A percentile compares a stretch with the other conserved stretches of the same genome.
Evolutionary conservation across 345 rosid species (phyloP).

Genomic region (Geranium rotundifolium): DNA sequence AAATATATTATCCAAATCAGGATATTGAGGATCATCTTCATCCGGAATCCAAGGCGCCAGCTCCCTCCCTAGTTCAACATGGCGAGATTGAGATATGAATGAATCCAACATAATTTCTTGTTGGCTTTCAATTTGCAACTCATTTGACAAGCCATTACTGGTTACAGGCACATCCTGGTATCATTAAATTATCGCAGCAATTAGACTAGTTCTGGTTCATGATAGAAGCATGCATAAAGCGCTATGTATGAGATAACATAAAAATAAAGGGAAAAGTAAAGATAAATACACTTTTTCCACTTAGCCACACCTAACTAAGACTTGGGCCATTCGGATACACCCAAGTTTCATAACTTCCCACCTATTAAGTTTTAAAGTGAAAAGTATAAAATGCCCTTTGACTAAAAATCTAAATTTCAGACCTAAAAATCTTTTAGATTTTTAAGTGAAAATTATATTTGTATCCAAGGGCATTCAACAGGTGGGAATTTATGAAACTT

Average conservation of each 20-base stretch:
- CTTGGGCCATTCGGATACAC: too few species aligned
- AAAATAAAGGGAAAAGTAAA: not conserved
- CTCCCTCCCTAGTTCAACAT: conserved; percentile 57
- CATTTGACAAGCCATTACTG: conserved; percentile 41
- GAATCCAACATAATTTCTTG: conserved; percentile 74
- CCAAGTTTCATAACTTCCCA: too few species aligned
- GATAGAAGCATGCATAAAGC: not conserved
- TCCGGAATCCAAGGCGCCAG: conserved; percentile 83
- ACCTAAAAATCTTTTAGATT: too few species aligned
- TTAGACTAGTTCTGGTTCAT: not conserved
- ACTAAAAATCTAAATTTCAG: too few species aligned
- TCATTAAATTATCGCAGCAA: not conserved
- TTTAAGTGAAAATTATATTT: too few species aligned
- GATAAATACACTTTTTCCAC: too few species aligned
- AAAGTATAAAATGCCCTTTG: too few species aligned
- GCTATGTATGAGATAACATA: not conserved
- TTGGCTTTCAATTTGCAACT: conserved; percentile 42
- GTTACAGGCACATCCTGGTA: conserved; percentile 70
- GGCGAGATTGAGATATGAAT: conserved; percentile 51
- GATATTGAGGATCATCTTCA: conserved; percentile 46
- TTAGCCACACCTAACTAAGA: too few species aligned
- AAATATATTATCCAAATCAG: conserved; percentile 66
- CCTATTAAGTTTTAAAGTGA: too few species aligned
- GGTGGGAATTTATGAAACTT: too few species aligned
- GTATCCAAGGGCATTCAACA: too few species aligned